Evolutionary conservation across 1,139 yeast genomes (phyloP).

Genomic region (Suzukiozyma palmioleophila): DNA sequence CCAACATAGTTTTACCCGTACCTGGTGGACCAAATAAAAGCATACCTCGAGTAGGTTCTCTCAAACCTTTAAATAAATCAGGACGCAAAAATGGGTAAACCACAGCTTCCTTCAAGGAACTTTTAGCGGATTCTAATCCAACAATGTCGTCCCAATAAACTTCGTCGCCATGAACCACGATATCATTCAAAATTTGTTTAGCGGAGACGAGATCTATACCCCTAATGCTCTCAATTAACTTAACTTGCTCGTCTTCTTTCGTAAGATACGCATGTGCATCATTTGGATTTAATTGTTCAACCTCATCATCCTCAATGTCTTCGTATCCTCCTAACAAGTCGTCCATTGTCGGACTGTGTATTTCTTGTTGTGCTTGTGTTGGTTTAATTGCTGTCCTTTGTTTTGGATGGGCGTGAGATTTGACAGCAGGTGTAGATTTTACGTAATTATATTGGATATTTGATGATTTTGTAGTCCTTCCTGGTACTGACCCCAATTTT

Average conservation of each 20-base stretch:
- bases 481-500: conserved; percentile 2
- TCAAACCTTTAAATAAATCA: conserved; percentile 81
- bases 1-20: conserved; percentile 96
- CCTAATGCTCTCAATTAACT: conserved; percentile 30
- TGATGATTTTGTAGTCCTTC: conserved; percentile 4
- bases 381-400: conserved; percentile 5
- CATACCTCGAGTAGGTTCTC: conserved; percentile 98
- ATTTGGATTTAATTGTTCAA: conserved; percentile 9
- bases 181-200: conserved; percentile 78
- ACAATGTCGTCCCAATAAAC: conserved; percentile 98
- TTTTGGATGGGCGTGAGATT: conserved; percentile 7
- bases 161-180: conserved; percentile 91
- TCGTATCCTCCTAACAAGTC: conserved; percentile 23
- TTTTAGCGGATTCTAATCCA: conserved; percentile 86
- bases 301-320: conserved; percentile 12
- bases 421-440: conserved; percentile 4
- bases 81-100: conserved; percentile 95
- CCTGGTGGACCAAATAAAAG: conserved; percentile 97
- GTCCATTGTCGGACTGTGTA: conserved; percentile 22
- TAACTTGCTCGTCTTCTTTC: conserved; percentile 64
- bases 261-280: conserved; percentile 23
- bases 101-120: conserved; percentile 89
- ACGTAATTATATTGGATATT: conserved; percentile 6
- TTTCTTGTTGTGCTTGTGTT: conserved; percentile 7
- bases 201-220: conserved; percentile 42